These are phyloP conservation scores for Mucor ambiguus DNA, from an alignment of 371 early-diverging fungal genomes.

Conservation along the genomic window DNA sequence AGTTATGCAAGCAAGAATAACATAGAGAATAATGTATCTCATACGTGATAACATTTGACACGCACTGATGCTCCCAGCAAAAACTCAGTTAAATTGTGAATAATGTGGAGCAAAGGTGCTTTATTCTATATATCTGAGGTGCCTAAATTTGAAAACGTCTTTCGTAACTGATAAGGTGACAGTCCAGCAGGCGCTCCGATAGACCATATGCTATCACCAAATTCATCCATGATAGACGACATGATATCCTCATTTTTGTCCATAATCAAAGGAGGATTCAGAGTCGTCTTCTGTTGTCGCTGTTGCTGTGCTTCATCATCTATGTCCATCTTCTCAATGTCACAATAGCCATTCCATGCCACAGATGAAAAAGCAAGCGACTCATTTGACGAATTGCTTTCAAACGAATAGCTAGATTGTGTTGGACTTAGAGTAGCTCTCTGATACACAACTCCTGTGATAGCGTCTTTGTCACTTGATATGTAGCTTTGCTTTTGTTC, in stretches of 20 bases:
- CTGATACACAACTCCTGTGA: neutral
- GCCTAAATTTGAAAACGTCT: slow-evolving; percentile 15
- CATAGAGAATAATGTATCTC: neutral
- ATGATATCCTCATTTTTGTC: slow-evolving; percentile 14
- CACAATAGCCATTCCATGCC: slow-evolving; percentile 18
- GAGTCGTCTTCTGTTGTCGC: neutral
- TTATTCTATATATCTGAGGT: neutral
- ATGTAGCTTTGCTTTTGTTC: neutral
- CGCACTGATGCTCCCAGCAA: neutral
- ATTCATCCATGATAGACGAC: slow-evolving; percentile 16
- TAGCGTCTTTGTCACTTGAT: neutral
- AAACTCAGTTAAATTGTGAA: too few relatives aligned
- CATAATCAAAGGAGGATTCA: neutral
- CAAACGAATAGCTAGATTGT: slow-evolving; percentile 15
- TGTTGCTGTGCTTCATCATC: neutral
- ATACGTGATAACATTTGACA: neutral
- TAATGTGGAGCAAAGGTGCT: neutral
- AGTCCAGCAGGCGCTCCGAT: neutral
- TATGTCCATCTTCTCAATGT: slow-evolving; percentile 19
- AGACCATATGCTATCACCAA: slow-evolving; percentile 21
- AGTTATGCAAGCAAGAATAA: neutral
- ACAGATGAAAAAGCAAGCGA: slow-evolving; percentile 2
- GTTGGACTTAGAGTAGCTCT: slow-evolving; percentile 10
- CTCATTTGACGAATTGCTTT: slow-evolving; percentile 13
- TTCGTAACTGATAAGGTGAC: slow-evolving; percentile 16